Conservation (phyloP, 495 filamentous ascomycete species). For the Aspergillus conjunctus region DNA sequence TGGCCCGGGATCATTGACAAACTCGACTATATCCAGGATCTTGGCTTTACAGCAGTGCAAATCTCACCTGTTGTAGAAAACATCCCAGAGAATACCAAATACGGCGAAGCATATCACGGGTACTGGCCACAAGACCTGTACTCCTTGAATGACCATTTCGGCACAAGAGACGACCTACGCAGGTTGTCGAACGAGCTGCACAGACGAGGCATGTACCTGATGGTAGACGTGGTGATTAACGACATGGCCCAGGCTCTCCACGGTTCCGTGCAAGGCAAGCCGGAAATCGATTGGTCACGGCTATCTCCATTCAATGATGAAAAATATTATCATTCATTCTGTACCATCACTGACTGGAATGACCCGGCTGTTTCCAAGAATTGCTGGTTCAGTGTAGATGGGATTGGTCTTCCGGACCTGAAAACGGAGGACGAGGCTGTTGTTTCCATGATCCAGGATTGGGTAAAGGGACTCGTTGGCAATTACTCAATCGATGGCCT, state of each 20-base stretch:
- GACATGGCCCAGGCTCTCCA: slow-evolving; percentile 60
- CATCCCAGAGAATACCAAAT: slow-evolving; percentile 46
- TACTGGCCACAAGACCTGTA: slow-evolving; percentile 35
- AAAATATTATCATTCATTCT: slow-evolving; percentile 61
- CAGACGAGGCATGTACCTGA: slow-evolving; percentile 52
- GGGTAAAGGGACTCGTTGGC: slow-evolving; percentile 59
- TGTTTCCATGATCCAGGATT: slow-evolving; percentile 53
- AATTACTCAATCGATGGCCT: slow-evolving; percentile 71
- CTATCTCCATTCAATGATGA: slow-evolving; percentile 62
- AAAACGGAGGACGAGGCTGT: slow-evolving; percentile 59
- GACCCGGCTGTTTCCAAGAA: slow-evolving; percentile 23
- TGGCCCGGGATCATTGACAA: slow-evolving; percentile 64
- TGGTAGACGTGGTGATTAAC: slow-evolving; percentile 72
- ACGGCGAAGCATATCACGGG: slow-evolving; percentile 48
- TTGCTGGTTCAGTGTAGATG: slow-evolving; percentile 62
- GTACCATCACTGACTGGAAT: slow-evolving; percentile 51
- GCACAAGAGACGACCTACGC: slow-evolving; percentile 28
- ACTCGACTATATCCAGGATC: slow-evolving; percentile 54
- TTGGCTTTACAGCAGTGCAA: slow-evolving; percentile 75
- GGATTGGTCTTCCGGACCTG: slow-evolving; percentile 62
- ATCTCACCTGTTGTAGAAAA: slow-evolving; percentile 70
- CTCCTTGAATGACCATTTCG: slow-evolving; percentile 31
- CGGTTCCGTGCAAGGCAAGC: slow-evolving; percentile 22
- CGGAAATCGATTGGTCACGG: slow-evolving; percentile 53
- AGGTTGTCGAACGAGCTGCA: slow-evolving; percentile 28